Evolutionary conservation across 2,329 filamentous ascomycete genomes (phyloP).

Genomic region (Sclerotinia trifoliorum): DNA sequence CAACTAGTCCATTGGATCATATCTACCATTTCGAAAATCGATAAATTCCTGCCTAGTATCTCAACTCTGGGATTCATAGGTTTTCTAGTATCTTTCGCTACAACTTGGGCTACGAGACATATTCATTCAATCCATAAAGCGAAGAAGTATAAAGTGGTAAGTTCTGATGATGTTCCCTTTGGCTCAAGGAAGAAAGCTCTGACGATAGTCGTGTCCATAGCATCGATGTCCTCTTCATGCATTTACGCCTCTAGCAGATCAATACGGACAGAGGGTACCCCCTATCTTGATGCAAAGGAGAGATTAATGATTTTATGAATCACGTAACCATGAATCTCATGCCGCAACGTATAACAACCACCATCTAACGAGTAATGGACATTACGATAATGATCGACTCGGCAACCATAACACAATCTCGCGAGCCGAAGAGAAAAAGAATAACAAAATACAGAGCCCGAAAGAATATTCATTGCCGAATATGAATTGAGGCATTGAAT

Average conservation of each 20-base stretch:
- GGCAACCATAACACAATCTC: neutral
- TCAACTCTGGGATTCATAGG: conserved; percentile 32
- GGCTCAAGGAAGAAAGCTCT: neutral
- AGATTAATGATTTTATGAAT: neutral
- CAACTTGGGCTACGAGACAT: conserved; percentile 29
- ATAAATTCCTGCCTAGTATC: conserved; percentile 20
- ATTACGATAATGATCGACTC: neutral
- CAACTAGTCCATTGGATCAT: conserved; percentile 4
- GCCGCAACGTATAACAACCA: neutral
- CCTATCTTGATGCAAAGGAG: neutral
- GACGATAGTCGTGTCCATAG: conserved; percentile 1
- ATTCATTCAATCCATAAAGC: neutral
- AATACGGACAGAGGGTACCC: neutral
- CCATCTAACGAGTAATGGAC: neutral
- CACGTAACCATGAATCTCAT: neutral
- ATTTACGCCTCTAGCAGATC: neutral
- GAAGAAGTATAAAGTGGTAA: conserved; percentile 7
- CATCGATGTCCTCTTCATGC: conserved; percentile 13
- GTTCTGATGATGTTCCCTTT: neutral
- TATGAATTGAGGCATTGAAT: too few relatives aligned
- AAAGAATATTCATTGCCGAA: too few relatives aligned
- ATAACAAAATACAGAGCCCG: too few relatives aligned
- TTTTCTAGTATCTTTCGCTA: conserved; percentile 29
- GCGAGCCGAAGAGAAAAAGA: too few relatives aligned
- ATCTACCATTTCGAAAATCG: neutral